Evolutionary conservation across 768 basidiomycete genomes (phyloP).

Genomic region (Psilocybe subaeruginosa): DNA sequence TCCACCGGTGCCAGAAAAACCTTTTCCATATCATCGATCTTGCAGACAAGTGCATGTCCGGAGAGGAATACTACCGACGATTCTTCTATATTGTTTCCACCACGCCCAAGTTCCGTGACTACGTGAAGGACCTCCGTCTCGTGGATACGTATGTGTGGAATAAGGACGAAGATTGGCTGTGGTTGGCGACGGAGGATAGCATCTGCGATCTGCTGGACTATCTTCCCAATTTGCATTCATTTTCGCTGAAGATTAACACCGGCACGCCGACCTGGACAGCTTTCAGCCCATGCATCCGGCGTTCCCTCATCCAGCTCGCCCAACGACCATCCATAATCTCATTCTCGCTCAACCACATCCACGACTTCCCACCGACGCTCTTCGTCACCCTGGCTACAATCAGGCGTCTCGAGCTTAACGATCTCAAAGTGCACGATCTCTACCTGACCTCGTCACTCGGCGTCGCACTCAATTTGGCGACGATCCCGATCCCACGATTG

Average conservation of each 20-base stretch:
- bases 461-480: conserved; percentile 13
- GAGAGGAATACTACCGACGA: conserved; percentile 21
- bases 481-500: conserved; percentile 9
- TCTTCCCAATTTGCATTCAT: conserved; percentile 15
- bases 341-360: conserved; percentile 16
- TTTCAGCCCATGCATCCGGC: conserved; percentile 18
- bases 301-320: conserved; percentile 17
- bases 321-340: conserved; percentile 13
- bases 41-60: conserved; percentile 24
- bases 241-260: conserved; percentile 20
- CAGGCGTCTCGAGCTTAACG: conserved; percentile 15
- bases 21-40: conserved; percentile 26
- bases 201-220: conserved; percentile 20
- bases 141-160: conserved; percentile 27
- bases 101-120: conserved; percentile 9
- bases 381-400: conserved; percentile 17
- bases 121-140: conserved; percentile 22
- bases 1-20: conserved; percentile 17
- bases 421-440: conserved; percentile 16
- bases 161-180: conserved; percentile 17
- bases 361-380: conserved; percentile 21
- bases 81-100: conserved; percentile 15
- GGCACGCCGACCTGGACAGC: conserved; percentile 19
- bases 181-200: conserved; percentile 22
- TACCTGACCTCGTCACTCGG: conserved; percentile 13